These are phyloP conservation scores for Pyronema domesticum DNA, from an alignment of 495 filamentous ascomycete species.

Conservation along the genomic window DNA sequence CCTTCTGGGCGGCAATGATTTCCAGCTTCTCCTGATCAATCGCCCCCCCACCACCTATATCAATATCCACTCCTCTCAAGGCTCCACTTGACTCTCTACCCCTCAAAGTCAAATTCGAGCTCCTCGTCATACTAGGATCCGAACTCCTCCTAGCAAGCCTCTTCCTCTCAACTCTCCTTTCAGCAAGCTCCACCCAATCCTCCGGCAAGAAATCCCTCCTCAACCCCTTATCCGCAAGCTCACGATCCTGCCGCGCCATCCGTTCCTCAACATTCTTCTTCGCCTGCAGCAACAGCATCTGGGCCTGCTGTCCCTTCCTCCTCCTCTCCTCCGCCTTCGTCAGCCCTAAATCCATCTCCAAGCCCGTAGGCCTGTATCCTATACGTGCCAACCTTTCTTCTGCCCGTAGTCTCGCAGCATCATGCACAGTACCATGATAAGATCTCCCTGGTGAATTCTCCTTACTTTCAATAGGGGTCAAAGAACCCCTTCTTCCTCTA, in stretches of 20 bases:
- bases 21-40: conserved; percentile 68
- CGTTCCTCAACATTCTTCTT: conserved; percentile 56
- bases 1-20: conserved; percentile 53
- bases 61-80: conserved; percentile 39
- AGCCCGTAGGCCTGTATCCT: conserved; percentile 2
- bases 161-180: conserved; percentile 1
- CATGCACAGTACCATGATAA: too few relatives aligned
- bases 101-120: too few relatives aligned
- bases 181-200: conserved; percentile 12
- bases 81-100: too few relatives aligned
- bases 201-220: conserved; percentile 9
- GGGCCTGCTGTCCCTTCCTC: conserved; percentile 55
- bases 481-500: too few relatives aligned
- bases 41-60: conserved; percentile 65
- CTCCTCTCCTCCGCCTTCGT: conserved; percentile 41
- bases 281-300: conserved; percentile 56
- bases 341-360: background rate
- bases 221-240: conserved; percentile 13
- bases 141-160: background rate
- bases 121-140: too few relatives aligned
- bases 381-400: conserved; percentile 12
- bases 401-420: conserved; percentile 16
- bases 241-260: conserved; percentile 17
- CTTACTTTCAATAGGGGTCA: too few relatives aligned
- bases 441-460: too few relatives aligned